These are phyloP conservation scores for Scheffersomyces insectosa DNA, from an alignment of 1,139 yeast genomes.

Conservation along the genomic window DNA sequence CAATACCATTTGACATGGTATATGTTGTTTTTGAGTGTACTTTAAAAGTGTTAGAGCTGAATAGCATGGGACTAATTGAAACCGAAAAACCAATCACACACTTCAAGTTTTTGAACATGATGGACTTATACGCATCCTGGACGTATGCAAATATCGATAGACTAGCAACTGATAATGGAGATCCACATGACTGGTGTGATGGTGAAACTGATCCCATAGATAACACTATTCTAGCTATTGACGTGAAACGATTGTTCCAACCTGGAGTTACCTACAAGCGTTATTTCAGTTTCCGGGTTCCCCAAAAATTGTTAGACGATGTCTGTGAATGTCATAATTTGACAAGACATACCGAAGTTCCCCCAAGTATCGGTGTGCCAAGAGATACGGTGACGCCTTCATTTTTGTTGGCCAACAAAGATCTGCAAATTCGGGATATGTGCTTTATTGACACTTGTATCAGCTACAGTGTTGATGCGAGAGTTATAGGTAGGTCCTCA, in stretches of 20 bases:
- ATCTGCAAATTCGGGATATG: constrained; percentile 31
- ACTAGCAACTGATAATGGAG: constrained; percentile 46
- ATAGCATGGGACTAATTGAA: constrained; percentile 30
- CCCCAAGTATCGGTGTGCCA: constrained; percentile 39
- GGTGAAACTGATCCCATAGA: constrained; percentile 50
- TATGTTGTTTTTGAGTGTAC: constrained; percentile 36
- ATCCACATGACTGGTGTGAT: constrained; percentile 52
- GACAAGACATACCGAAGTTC: constrained; percentile 35
- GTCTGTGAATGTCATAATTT: constrained; percentile 38
- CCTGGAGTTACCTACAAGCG: constrained; percentile 38
- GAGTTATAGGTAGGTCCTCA: constrained; percentile 44
- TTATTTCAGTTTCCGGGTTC: constrained; percentile 44
- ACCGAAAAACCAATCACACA: constrained; percentile 26
- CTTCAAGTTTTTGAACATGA: constrained; percentile 43
- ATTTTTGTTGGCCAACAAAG: constrained; percentile 22
- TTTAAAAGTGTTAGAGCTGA: constrained; percentile 22
- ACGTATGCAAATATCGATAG: constrained; percentile 48
- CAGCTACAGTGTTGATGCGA: constrained; percentile 38
- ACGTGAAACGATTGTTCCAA: constrained; percentile 30
- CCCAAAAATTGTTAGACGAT: constrained; percentile 39
- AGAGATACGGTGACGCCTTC: constrained; percentile 15
- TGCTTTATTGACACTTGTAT: constrained; percentile 36
- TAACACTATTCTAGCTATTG: constrained; percentile 32
- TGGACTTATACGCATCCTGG: constrained; percentile 50
- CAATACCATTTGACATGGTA: constrained; percentile 37